These are phyloP conservation scores for Phytopythium chamaehyphon DNA, from an alignment of 352 stramenopile genomes.

Conservation along the genomic window DNA sequence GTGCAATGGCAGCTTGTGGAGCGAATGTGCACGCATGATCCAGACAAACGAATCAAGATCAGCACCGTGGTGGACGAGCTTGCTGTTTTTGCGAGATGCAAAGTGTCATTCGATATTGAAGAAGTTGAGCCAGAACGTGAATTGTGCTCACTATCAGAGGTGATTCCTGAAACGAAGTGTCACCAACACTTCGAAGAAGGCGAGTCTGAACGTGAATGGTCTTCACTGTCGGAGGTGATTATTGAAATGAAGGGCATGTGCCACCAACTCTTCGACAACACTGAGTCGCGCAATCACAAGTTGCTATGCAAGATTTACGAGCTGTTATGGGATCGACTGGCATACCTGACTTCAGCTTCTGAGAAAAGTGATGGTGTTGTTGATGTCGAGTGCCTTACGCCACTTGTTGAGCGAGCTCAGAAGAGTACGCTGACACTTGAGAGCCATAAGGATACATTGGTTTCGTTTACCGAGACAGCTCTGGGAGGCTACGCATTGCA, in stretches of 20 bases:
- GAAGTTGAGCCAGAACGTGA: not conserved
- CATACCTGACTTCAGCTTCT: no score
- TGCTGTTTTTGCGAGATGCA: not conserved
- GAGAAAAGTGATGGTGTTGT: not conserved
- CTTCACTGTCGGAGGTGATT: not conserved
- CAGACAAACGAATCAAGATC: slow-evolving; percentile 1
- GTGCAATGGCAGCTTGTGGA: slow-evolving; percentile 11
- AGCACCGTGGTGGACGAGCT: slow-evolving; percentile 9
- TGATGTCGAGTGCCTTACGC: not conserved
- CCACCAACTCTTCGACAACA: not conserved
- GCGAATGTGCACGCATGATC: slow-evolving; percentile 11
- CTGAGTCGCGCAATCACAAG: not conserved
- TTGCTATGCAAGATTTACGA: not conserved
- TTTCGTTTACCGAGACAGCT: no score
- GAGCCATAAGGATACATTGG: no score
- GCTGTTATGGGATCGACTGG: not conserved
- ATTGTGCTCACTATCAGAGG: not conserved
- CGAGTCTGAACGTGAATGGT: not conserved
- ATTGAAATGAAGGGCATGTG: not conserved
- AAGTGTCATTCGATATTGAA: not conserved
- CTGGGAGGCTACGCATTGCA: no score
- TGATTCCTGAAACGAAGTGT: not conserved
- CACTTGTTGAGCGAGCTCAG: not conserved
- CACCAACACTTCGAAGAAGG: not conserved
- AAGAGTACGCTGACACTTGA: not conserved